These are phyloP conservation scores for Geotrichum citri-aurantii DNA, from an alignment of 1,139 yeast species.

Conservation along the genomic window DNA sequence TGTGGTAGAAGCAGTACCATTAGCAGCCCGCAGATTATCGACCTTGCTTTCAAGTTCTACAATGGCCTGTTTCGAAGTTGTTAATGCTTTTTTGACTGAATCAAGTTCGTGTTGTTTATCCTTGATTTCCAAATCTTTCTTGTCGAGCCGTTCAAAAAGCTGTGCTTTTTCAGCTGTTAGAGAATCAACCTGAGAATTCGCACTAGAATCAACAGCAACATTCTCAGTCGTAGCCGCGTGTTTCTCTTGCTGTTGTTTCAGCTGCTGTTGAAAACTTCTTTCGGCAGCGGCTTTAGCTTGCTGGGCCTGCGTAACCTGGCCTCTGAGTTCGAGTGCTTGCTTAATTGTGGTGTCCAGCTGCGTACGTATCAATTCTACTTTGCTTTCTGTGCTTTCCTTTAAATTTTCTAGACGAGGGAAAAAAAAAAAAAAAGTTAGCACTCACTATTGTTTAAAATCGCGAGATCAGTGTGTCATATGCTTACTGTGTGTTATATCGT, in stretches of 20 bases:
- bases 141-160: constrained; percentile 40
- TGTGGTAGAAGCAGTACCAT: constrained; percentile 35
- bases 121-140: constrained; percentile 45
- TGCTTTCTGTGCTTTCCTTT: constrained; percentile 27
- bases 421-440: neutral
- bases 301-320: constrained; percentile 31
- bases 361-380: constrained; percentile 34
- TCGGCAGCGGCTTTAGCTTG: constrained; percentile 30
- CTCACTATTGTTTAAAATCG: constrained; percentile 31
- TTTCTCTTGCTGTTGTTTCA: constrained; percentile 11
- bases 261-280: constrained; percentile 29
- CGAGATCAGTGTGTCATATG: neutral
- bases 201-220: neutral
- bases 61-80: constrained; percentile 39
- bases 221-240: constrained; percentile 3
- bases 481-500: constrained; percentile 44
- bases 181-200: constrained; percentile 23
- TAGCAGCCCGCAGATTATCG: constrained; percentile 35
- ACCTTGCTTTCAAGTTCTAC: constrained; percentile 39
- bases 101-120: constrained; percentile 48
- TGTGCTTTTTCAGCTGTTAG: constrained; percentile 37
- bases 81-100: constrained; percentile 44
- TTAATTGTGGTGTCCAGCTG: constrained; percentile 23
- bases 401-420: constrained; percentile 1
- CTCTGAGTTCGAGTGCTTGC: constrained; percentile 20